Base-by-base conservation (phyloP, 129 eudicot genomes). In the Tanacetum coccineum region DNA sequence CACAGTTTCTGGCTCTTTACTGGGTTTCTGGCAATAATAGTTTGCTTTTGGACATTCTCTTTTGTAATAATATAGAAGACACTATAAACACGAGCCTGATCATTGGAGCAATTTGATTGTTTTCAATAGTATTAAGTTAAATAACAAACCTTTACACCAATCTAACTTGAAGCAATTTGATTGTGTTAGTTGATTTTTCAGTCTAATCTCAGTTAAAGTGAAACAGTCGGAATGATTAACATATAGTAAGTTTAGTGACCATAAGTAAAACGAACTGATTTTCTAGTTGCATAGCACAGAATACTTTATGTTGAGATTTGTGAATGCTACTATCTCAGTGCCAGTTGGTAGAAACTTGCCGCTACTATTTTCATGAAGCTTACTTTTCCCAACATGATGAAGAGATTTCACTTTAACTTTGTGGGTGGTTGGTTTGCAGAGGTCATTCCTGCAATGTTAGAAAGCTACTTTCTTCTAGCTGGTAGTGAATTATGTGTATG, bases 401-500 rank as follows among this genome's bases (percentile, higher is more conserved):
- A 40, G 58, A 30, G 19, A 57, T 17, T 64, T 64, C 62, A 18
- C 30, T 73, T 72, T 30, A 13, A 52, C 12, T 63, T 13, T 72
- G 70, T 48, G 69, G 55, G 57, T 73, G 64, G 62, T 45, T 52
- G 3, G 36, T 64, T 73, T 71, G 76, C 62, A 61, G 53, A 61
- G 28, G 15, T 49, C 52, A 32, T 36, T 73, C 65, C 52, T 72
- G 64, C 59, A 28, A 22, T 66, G 60, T 42, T 72, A 62, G 54
- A 46, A 64, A 63, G 64, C 71, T 64, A 73, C 63, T 13, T 71
- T 72, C 53, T 71, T 72, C 46, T 52, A 64, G 65, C 30, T 56
- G 51, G 22, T 57, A 20, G 45, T 44, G 46, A 49, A 15, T 66
- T 36, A 36, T 36, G 15, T 4, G 18, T 70, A 15, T 55, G 53